A percentile compares a stretch with the other conserved stretches of the same genome.
Evolutionary conservation across 164 flowering plant genomes (phyloP).

Genomic region (Nymphaea colorata): DNA sequence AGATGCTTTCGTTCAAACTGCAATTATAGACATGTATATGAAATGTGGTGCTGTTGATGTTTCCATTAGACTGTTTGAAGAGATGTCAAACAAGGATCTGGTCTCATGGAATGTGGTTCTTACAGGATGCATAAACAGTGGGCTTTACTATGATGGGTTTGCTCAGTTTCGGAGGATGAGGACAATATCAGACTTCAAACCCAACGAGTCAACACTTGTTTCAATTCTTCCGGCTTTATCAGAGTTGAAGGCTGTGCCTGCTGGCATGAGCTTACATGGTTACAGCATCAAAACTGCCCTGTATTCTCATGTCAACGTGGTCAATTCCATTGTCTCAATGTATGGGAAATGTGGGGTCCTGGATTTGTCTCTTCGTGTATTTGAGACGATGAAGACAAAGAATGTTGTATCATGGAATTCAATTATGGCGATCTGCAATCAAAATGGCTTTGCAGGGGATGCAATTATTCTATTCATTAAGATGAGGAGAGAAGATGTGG

Average conservation of each 20-base stretch:
- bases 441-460: conserved; percentile 10
- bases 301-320: conserved; percentile 13
- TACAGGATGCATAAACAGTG: conserved; percentile 9
- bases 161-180: not conserved
- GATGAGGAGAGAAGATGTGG: conserved; percentile 15
- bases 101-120: conserved; percentile 19
- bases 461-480: conserved; percentile 15
- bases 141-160: not conserved
- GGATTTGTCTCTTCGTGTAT: conserved; percentile 13
- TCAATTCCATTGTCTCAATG: conserved; percentile 21
- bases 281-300: conserved; percentile 11
- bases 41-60: conserved; percentile 3
- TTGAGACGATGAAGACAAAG: conserved; percentile 20
- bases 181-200: not conserved
- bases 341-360: conserved; percentile 20
- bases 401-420: conserved; percentile 27
- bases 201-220: conserved; percentile 2
- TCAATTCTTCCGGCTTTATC: not conserved
- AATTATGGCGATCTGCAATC: conserved; percentile 21
- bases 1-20: conserved; percentile 1
- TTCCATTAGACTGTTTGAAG: conserved; percentile 6
- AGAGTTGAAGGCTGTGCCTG: not conserved
- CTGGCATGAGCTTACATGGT: conserved; percentile 2
- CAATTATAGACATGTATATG: conserved; percentile 1
- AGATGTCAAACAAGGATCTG: conserved; percentile 13